Evolutionary conservation across 2,329 filamentous ascomycete species (phyloP), one percentile per base, ranked within the genome.

Genomic region (Nemania sp.): DNA sequence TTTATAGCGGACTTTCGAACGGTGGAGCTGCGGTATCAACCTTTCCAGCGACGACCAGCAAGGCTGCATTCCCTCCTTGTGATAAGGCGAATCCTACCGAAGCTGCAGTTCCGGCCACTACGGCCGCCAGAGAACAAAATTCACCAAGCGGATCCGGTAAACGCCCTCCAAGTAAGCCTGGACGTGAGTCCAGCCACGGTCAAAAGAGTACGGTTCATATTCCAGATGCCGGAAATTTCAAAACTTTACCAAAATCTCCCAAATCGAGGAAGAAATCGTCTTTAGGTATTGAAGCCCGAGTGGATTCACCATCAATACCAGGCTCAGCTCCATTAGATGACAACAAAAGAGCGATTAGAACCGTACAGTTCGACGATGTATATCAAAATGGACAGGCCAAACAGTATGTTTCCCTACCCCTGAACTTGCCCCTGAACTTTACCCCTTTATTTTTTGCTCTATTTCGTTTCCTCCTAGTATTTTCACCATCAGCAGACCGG

Each of bases 311-410:
- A n/a, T n/a, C n/a, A n/a, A n/a, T n/a, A n/a, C n/a, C n/a, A n/a
- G n/a, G n/a, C n/a, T n/a, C n/a, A n/a, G n/a, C n/a, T n/a, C n/a
- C n/a, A n/a, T n/a, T n/a, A n/a, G n/a, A n/a, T n/a, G n/a, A n/a
- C n/a, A n/a, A n/a, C n/a, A n/a, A n/a, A n/a, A n/a, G n/a, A n/a
- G n/a, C n/a, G 50, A 11, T 19, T 44, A 56, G 61, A 43, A 70
- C 67, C 0, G 63, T 75, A 19, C 59, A 65, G 0, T 75, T 74
- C 30, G 57, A 67, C 6, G 69, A 75, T 12, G 69, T 75, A 1
- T 74, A 62, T 50, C 63, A 69, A 43, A 47, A 66, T 30, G 70
- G 70, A 15, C 60, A 67, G 7, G 65, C 72, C 2, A 39, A 65
- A 41, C 63, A 68, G 54, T 57, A 43, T 22, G 54, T 17, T 3